phyloP scores from a whole-genome alignment of 257 asterid species.

The Solanum tacnaense region DNA sequence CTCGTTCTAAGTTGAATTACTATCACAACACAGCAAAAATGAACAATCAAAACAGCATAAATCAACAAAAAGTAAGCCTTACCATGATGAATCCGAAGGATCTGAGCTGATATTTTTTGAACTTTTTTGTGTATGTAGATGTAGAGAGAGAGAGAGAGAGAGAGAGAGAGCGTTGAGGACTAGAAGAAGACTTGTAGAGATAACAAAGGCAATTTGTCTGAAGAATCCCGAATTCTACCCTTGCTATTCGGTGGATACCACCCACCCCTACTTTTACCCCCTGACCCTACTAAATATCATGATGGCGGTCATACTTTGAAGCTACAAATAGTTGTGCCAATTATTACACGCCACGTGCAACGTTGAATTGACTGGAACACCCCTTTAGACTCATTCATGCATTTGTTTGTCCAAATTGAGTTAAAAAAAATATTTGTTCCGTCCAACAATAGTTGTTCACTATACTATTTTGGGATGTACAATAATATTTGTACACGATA shows the following conservation, averaged over 20 bases:
- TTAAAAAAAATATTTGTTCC: too few species aligned
- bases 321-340: background rate
- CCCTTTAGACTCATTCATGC: background rate
- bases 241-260: background rate
- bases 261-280: background rate
- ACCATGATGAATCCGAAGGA: background rate
- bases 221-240: background rate
- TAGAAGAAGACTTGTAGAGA: background rate
- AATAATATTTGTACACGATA: too few species aligned
- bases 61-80: background rate
- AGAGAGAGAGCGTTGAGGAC: background rate
- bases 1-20: background rate
- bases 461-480: too few species aligned
- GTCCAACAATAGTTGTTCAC: too few species aligned
- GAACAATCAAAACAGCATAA: background rate
- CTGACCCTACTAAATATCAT: background rate
- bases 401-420: background rate
- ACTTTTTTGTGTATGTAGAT: background rate
- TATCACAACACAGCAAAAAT: background rate
- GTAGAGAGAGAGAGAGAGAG: background rate
- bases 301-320: background rate
- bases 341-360: background rate
- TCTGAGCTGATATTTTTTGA: background rate
- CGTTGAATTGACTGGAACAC: background rate
- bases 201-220: background rate